Evolutionary conservation across 495 filamentous ascomycete genomes (phyloP).

Genomic region (Aspergillus affinis): DNA sequence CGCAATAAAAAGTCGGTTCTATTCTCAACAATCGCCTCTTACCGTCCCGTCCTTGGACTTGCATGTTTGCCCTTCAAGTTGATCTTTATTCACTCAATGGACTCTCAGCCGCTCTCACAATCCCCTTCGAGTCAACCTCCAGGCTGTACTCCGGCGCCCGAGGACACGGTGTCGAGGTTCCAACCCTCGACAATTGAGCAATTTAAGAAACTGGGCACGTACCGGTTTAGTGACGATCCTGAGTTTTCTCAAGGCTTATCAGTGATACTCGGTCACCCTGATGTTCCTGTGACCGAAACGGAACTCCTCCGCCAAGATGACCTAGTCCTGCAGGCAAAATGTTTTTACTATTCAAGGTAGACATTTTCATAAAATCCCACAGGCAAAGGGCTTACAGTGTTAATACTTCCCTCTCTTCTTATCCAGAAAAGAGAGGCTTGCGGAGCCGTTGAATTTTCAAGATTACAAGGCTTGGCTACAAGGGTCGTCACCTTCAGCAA

Average conservation of each 20-base stretch:
- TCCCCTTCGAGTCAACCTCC: neutral
- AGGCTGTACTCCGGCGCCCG: neutral
- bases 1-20: no score
- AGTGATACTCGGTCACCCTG: conserved; percentile 47
- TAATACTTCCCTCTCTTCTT: neutral
- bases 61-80: neutral
- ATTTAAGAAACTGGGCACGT: conserved; percentile 34
- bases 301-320: conserved; percentile 44
- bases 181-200: conserved; percentile 12
- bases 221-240: conserved; percentile 40
- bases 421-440: conserved; percentile 42
- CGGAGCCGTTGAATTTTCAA: conserved; percentile 36
- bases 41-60: neutral
- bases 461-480: conserved; percentile 45
- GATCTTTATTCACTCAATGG: neutral
- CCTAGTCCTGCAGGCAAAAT: conserved; percentile 51
- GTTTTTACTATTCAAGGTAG: conserved; percentile 54
- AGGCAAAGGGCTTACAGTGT: neutral
- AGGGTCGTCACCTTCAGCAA: conserved; percentile 11
- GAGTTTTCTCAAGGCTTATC: conserved; percentile 52
- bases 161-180: neutral
- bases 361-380: neutral
- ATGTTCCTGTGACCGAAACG: conserved; percentile 38
- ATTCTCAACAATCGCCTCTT: no score
- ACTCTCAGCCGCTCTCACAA: neutral